phyloP scores from a whole-genome alignment of 2,329 filamentous ascomycete genomes.

The Emmonsia crescens region DNA sequence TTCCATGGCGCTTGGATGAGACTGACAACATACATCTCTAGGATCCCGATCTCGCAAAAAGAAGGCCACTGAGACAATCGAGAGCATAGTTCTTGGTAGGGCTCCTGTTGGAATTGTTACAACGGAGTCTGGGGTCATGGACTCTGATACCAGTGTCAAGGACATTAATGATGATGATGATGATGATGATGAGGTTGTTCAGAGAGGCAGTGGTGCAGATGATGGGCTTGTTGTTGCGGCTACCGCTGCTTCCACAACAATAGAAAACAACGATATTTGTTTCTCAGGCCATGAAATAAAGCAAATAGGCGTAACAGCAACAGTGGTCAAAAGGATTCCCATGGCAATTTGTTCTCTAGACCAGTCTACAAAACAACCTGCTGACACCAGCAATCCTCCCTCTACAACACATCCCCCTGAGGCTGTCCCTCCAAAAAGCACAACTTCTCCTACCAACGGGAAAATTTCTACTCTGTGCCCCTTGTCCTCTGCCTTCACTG shows the following conservation, averaged over 20 bases:
- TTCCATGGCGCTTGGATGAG: not conserved
- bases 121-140: not conserved
- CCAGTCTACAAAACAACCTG: not conserved
- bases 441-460: not conserved
- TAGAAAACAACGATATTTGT: not conserved
- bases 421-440: not conserved
- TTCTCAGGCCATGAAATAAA: not conserved
- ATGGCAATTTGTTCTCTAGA: not conserved
- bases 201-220: not conserved
- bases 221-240: not conserved
- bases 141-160: not conserved
- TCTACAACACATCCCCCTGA: not conserved
- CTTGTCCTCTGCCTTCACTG: not conserved
- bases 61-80: constrained; percentile 7
- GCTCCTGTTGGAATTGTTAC: constrained; percentile 10
- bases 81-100: constrained; percentile 12
- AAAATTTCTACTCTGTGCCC: not conserved
- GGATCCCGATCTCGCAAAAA: constrained; percentile 10
- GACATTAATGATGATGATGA: not conserved
- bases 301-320: not conserved
- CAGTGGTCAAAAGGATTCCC: too few species aligned
- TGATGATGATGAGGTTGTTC: not conserved
- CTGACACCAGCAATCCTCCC: too few species aligned
- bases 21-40: not conserved
- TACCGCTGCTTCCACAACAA: not conserved